Percentiles rank a stretch among this genome's conserved stretches.
Evolutionary conservation across 768 basidiomycete genomes (phyloP).

Genomic region (Termitomyces sp.): DNA sequence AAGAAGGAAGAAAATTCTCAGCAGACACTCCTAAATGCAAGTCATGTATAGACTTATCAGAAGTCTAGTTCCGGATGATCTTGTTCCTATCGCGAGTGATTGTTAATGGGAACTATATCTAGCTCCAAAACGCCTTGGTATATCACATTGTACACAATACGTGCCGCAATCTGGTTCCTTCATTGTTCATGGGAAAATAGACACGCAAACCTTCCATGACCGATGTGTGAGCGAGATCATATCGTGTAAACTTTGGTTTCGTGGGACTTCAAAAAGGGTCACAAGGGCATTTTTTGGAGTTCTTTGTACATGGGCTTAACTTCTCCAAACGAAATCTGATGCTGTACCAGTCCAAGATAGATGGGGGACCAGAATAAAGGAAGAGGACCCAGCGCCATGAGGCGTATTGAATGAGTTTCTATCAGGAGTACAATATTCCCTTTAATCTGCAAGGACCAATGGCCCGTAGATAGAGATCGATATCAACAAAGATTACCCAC

Average conservation of each 20-base stretch:
- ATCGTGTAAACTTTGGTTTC: not conserved
- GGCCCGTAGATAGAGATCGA: not conserved
- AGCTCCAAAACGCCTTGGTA: not conserved
- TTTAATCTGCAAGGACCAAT: not conserved
- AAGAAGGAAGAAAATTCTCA: not conserved
- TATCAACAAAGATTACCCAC: not conserved
- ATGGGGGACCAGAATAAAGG: not conserved
- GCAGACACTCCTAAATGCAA: not conserved
- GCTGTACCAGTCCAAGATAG: not conserved
- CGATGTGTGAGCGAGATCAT: not conserved
- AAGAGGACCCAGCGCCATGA: not conserved
- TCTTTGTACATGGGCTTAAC: not conserved
- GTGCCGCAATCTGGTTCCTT: not conserved
- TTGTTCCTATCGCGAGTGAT: not conserved
- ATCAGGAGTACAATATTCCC: not conserved
- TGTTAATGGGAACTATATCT: not conserved
- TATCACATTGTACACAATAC: not conserved
- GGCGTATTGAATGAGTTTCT: not conserved
- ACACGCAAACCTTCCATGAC: not conserved
- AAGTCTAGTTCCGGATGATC: not conserved
- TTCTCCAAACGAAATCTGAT: not conserved
- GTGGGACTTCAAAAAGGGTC: not conserved
- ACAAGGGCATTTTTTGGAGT: not conserved
- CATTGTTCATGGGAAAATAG: not conserved
- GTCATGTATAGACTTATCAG: not conserved